Evolutionary conservation across 2,329 filamentous ascomycete species (phyloP).

Genomic region (Byssochlamys sp.): DNA sequence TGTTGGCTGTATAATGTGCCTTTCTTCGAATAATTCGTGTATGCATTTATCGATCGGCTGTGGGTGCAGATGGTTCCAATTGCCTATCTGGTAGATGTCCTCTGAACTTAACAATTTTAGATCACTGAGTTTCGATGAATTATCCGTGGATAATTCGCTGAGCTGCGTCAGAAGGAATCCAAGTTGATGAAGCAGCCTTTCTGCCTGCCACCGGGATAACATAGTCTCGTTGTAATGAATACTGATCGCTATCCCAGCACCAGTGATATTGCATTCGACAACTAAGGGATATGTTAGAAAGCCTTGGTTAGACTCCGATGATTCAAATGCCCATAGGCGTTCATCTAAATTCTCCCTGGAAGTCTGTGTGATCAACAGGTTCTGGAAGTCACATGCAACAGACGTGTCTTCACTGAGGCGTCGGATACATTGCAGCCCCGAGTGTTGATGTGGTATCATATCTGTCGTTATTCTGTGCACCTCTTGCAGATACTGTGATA

Average conservation of each 20-base stretch:
- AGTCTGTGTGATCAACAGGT: slow-evolving; percentile 36
- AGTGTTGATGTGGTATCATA: slow-evolving; percentile 57
- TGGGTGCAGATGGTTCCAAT: slow-evolving; percentile 23
- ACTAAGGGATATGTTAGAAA: slow-evolving; percentile 54
- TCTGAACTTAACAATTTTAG: slow-evolving; percentile 24
- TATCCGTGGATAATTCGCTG: slow-evolving; percentile 14
- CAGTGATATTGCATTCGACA: slow-evolving; percentile 51
- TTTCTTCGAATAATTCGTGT: slow-evolving; percentile 24
- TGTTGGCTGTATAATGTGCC: slow-evolving; percentile 14
- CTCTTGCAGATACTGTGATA: slow-evolving; percentile 44
- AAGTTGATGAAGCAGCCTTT: slow-evolving; percentile 47
- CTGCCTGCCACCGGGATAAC: slow-evolving; percentile 43
- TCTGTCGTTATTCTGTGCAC: slow-evolving; percentile 49
- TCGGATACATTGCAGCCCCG: slow-evolving; percentile 46
- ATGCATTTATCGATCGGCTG: slow-evolving; percentile 19
- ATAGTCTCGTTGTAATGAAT: slow-evolving; percentile 58
- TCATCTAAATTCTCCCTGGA: slow-evolving; percentile 15
- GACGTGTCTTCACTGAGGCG: slow-evolving; percentile 42
- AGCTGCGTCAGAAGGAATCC: slow-evolving; percentile 25
- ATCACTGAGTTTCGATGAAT: slow-evolving; percentile 15
- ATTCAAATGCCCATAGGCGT: slow-evolving; percentile 21
- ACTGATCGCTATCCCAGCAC: slow-evolving; percentile 48
- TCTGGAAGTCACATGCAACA: slow-evolving; percentile 39
- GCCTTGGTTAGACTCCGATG: slow-evolving; percentile 49
- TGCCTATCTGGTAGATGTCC: slow-evolving; percentile 22